Evolutionary conservation across 129 eudicot genomes (phyloP), one percentile per base, ranked within the genome.

Genomic region (Kitagawia praeruptora): DNA sequence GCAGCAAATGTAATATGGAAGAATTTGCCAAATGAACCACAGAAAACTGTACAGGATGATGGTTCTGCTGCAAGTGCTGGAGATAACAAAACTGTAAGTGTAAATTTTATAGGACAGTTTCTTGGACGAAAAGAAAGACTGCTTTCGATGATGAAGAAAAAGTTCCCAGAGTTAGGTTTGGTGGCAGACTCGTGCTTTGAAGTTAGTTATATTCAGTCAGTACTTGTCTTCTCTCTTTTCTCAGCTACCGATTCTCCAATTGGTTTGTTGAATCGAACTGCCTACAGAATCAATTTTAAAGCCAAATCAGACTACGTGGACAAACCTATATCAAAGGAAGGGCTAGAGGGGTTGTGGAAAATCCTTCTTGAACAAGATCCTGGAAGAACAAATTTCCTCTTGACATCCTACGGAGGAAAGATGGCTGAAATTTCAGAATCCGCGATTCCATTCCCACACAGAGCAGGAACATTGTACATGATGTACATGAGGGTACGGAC

Each of bases 401-500:
- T 58, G 4, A 58, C 67, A 58, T 58, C 67, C 15, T 58, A 58
- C n/a, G 67, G 67, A 8, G 67, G 67, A 19, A 58, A 58, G 67
- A 58, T 58, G 67, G 67, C 34, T 9, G 67, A 58, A 58, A 58
- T 58, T 2, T 58, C 67, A 58, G 67, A 58, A n/a, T 58, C 67
- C 15, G 31, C 67, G n/a, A 58, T 10, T 58, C 67, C 67, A 58
- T 58, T 58, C 67, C 67, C 67, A 8, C 67, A 58, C 67, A 58
- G 67, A 58, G 67, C 67, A n/a, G 67, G 67, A 58, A 58, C 67
- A 8, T 10, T 58, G 15, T 58, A 58, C 67, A 58, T 58, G 67
- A 58, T 58, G 67, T 58, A 58, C 67, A 58, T 58, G 67, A 58
- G 67, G 34, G 67, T 58, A 3, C 67, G 67, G 34, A 58, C 67